These are phyloP conservation scores for Dothideomycetes sp. DNA, from an alignment of 2,329 filamentous ascomycete species.

Conservation along the genomic window DNA sequence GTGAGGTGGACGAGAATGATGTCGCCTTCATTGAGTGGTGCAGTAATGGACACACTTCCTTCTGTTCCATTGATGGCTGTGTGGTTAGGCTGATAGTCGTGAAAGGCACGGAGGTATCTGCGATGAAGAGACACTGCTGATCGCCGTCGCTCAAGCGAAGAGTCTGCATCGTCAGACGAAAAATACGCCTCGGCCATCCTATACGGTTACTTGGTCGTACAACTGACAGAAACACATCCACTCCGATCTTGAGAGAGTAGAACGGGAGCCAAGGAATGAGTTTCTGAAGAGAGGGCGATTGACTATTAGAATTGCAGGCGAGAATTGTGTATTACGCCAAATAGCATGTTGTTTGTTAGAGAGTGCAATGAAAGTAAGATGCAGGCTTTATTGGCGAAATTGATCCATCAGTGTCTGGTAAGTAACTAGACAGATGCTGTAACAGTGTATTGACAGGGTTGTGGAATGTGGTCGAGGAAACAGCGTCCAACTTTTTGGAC, in stretches of 20 bases:
- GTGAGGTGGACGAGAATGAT: constrained; percentile 91
- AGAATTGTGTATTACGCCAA: too few relatives aligned
- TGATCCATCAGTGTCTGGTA: too few relatives aligned
- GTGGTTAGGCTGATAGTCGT: constrained; percentile 76
- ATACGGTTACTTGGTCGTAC: too few relatives aligned
- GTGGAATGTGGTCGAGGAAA: constrained; percentile 5
- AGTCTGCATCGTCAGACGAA: background rate
- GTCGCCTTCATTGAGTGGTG: constrained; percentile 82
- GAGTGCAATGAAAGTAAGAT: background rate
- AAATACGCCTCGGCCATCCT: too few relatives aligned
- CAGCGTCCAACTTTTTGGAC: background rate
- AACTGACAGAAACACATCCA: too few relatives aligned
- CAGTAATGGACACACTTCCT: constrained; percentile 53
- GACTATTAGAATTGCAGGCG: too few relatives aligned
- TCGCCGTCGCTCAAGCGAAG: background rate
- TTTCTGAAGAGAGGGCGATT: too few relatives aligned
- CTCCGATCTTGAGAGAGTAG: too few relatives aligned
- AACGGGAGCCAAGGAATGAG: too few relatives aligned
- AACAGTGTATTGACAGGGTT: background rate
- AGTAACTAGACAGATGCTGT: too few relatives aligned
- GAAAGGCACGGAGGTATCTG: constrained; percentile 90
- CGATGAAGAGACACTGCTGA: constrained; percentile 57
- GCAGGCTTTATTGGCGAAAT: too few relatives aligned
- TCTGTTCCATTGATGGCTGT: constrained; percentile 70
- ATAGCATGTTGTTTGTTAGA: background rate